These are phyloP conservation scores for Colletotrichum eleusines DNA, from an alignment of 2,329 filamentous ascomycete genomes.

Conservation along the genomic window DNA sequence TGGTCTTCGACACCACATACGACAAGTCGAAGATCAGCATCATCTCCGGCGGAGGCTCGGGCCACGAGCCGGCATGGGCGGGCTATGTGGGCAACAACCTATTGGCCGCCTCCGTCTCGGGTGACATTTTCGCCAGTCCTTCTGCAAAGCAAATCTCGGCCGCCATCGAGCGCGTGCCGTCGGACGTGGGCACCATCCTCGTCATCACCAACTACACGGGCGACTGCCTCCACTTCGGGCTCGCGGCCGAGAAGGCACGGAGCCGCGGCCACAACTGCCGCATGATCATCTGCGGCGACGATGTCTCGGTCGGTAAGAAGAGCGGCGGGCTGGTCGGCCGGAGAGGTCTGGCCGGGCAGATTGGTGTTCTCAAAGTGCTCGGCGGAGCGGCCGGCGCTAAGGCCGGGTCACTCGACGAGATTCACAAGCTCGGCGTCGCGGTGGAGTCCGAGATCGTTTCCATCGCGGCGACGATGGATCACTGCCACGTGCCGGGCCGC, in stretches of 20 bases:
- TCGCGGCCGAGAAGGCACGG: conserved; percentile 69
- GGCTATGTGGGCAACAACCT: conserved; percentile 73
- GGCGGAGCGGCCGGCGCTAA: conserved; percentile 60
- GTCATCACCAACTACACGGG: conserved; percentile 76
- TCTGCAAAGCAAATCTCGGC: conserved; percentile 73
- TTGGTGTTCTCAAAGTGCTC: conserved; percentile 70
- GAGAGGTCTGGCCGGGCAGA: conserved; percentile 71
- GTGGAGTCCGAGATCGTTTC: conserved; percentile 66
- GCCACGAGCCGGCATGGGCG: conserved; percentile 72
- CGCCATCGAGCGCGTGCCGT: conserved; percentile 67
- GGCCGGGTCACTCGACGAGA: conserved; percentile 61
- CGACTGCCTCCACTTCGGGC: conserved; percentile 72
- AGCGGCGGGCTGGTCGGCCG: conserved; percentile 68
- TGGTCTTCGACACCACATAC: conserved; percentile 62
- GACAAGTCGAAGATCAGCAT: conserved; percentile 60
- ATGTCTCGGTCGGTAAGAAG: conserved; percentile 72
- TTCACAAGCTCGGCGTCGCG: conserved; percentile 63
- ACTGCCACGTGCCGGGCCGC: conserved; percentile 70
- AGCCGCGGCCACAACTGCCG: conserved; percentile 65
- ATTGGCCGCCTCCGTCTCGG: conserved; percentile 70
- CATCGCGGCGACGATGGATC: conserved; percentile 69
- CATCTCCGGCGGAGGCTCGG: conserved; percentile 68
- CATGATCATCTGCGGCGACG: conserved; percentile 73
- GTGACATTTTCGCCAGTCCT: conserved; percentile 74
- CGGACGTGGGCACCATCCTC: conserved; percentile 66